Base-by-base conservation (phyloP, 2,329 filamentous ascomycete genomes). In the Fusarium abutilonis region DNA sequence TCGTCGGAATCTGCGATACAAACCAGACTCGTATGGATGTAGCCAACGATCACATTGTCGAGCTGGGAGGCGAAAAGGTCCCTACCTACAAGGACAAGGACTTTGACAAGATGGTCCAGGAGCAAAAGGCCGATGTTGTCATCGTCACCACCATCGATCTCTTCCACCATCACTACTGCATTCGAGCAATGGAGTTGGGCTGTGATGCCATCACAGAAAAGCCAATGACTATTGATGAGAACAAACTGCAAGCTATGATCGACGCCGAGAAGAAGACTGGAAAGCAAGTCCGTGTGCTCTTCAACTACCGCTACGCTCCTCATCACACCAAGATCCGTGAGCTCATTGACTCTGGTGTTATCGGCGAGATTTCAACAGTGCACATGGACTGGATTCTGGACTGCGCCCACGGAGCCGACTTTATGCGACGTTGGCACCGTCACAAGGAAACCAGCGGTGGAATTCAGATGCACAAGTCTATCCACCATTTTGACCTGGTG, bases 311-410 rank as follows among this genome's bases (percentile, higher is more conserved):
- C 14, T 88, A 87, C 64, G 84, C 85, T 26, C 85, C 85, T 13
- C 85, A 87, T 73, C 86, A 88, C 70, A 88, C 84, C 17, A 85
- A 83, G 60, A 77, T 88, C 3, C 80, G 79, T 52, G 81, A 86
- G 66, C 66, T 88, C 0, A 69, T 88, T 2, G 77, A 76, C 3
- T 78, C 80, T 1, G 83, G 83, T 0, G 81, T 81, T 4, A 85
- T 88, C 57, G 85, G 85, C 2, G 75, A 74, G 13, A 81, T 87
- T 1, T 81, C 81, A 6, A 83, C 80, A 13, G 81, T 87, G 13
- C 85, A 87, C 67, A 86, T 88, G 61, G 85, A 87, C 71, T 88
- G 85, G 85, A 79, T 86, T 70, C 80, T 88, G 21, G 83, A 88
- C 70, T 86, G 83, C 5, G 79, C 80, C 4, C 85, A 87, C 67